These are phyloP conservation scores for Ulmus americana DNA, from an alignment of 331 rosid genomes.

Conservation along the genomic window DNA sequence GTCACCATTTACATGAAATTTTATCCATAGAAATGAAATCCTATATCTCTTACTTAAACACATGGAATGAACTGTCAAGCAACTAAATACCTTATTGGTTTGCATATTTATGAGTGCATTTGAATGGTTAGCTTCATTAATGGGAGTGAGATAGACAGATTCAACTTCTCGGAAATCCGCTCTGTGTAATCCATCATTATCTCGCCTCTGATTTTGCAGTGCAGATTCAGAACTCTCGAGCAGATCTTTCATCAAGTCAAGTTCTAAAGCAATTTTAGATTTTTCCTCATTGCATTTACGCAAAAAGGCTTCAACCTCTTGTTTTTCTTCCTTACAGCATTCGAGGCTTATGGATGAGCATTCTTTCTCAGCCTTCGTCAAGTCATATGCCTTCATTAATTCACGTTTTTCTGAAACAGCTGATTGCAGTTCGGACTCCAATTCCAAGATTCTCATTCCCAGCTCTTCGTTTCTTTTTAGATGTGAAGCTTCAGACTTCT, in stretches of 20 bases:
- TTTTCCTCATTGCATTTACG: slow-evolving; percentile 67
- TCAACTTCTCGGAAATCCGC: slow-evolving; percentile 32
- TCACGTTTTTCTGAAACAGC: slow-evolving; percentile 78
- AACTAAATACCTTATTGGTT: slow-evolving; percentile 42
- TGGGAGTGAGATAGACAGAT: slow-evolving; percentile 19
- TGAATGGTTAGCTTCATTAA: slow-evolving; percentile 37
- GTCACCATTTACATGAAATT: slow-evolving; percentile 14
- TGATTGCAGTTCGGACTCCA: slow-evolving; percentile 75
- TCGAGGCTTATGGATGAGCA: slow-evolving; percentile 86
- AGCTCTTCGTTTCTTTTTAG: slow-evolving; percentile 74
- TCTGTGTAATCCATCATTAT: slow-evolving; percentile 23
- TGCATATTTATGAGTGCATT: slow-evolving; percentile 27
- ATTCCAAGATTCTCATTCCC: slow-evolving; percentile 69
- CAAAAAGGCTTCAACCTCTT: slow-evolving; percentile 73
- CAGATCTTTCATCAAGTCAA: slow-evolving; percentile 48
- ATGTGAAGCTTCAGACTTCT: slow-evolving; percentile 67
- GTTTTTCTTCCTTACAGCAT: slow-evolving; percentile 93
- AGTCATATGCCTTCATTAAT: slow-evolving; percentile 67
- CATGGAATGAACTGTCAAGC: neutral
- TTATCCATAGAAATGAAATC: neutral
- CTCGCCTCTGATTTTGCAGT: slow-evolving; percentile 33
- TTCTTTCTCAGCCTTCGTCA: slow-evolving; percentile 86
- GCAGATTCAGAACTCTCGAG: slow-evolving; percentile 38
- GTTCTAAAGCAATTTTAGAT: slow-evolving; percentile 59
- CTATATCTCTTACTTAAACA: neutral